Evolutionary conservation across 106 monocot genomes (phyloP).

Genomic region (Vanilla planifolia): DNA sequence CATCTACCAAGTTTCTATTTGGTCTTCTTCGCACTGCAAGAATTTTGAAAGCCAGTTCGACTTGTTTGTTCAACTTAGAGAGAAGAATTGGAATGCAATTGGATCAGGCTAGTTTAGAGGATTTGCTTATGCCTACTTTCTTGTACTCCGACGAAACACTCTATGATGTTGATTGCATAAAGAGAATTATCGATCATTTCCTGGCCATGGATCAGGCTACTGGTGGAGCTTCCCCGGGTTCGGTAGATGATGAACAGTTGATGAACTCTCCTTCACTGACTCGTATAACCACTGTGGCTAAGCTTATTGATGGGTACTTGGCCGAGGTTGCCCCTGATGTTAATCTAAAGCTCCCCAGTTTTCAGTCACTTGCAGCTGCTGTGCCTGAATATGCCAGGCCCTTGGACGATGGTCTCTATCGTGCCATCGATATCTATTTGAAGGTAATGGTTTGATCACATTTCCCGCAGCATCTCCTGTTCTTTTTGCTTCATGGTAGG

Average conservation of each 20-base stretch:
- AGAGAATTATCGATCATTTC: conserved; percentile 37
- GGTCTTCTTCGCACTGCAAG: conserved; percentile 45
- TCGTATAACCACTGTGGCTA: conserved; percentile 47
- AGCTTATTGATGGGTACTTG: conserved; percentile 61
- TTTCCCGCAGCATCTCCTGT: neutral
- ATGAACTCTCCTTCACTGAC: conserved; percentile 40
- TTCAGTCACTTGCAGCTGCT: conserved; percentile 41
- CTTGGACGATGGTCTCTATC: conserved; percentile 67
- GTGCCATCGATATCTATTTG: conserved; percentile 73
- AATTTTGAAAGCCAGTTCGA: conserved; percentile 22
- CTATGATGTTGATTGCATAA: conserved; percentile 41
- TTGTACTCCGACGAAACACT: conserved; percentile 31
- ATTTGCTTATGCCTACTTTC: conserved; percentile 38
- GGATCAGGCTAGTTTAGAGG: conserved; percentile 35
- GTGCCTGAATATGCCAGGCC: conserved; percentile 67
- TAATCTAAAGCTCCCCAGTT: conserved; percentile 57
- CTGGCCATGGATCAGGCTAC: conserved; percentile 28
- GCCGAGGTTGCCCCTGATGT: conserved; percentile 76
- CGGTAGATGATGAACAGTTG: conserved; percentile 29
- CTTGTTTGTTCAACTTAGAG: conserved; percentile 38
- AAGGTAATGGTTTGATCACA: conserved; percentile 32
- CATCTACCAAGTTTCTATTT: conserved; percentile 28
- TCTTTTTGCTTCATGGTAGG: no score
- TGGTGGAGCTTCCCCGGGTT: conserved; percentile 31
- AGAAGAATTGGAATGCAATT: conserved; percentile 42